These are phyloP conservation scores for Phanerodontia chrysosporium DNA, from an alignment of 768 basidiomycete genomes.

Conservation along the genomic window DNA sequence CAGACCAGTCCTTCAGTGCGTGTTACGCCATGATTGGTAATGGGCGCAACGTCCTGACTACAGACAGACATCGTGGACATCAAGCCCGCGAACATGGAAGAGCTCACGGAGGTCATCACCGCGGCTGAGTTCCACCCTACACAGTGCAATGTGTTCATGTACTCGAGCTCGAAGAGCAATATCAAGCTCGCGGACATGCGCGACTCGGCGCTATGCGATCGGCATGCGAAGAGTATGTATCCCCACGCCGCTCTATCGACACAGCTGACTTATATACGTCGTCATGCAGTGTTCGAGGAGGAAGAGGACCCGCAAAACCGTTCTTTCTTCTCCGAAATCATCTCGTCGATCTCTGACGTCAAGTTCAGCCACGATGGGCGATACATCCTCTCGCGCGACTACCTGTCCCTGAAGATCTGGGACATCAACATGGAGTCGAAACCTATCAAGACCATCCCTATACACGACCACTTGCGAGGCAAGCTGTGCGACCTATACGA, in stretches of 20 bases:
- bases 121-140: constrained; percentile 97
- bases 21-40: constrained; percentile 15
- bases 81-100: constrained; percentile 99
- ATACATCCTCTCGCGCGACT: constrained; percentile 95
- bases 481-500: constrained; percentile 99
- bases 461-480: constrained; percentile 95
- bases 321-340: constrained; percentile 99
- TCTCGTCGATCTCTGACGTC: constrained; percentile 98
- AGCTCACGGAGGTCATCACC: constrained; percentile 99
- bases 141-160: constrained; percentile 99
- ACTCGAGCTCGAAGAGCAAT: constrained; percentile 98
- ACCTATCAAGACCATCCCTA: constrained; percentile 95
- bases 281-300: constrained; percentile 84
- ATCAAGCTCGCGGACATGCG: constrained; percentile 99
- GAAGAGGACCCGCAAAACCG: constrained; percentile 96
- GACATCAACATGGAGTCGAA: constrained; percentile 98
- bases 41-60: neutral
- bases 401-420: constrained; percentile 98
- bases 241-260: constrained; percentile 1
- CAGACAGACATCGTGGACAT: constrained; percentile 96
- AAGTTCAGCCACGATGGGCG: constrained; percentile 98
- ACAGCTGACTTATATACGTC: neutral
- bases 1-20: constrained; percentile 98
- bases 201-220: constrained; percentile 93
- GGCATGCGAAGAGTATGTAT: constrained; percentile 87